Base-by-base conservation (phyloP, 208 protist species). In the Trypanosoma rangeli region DNA sequence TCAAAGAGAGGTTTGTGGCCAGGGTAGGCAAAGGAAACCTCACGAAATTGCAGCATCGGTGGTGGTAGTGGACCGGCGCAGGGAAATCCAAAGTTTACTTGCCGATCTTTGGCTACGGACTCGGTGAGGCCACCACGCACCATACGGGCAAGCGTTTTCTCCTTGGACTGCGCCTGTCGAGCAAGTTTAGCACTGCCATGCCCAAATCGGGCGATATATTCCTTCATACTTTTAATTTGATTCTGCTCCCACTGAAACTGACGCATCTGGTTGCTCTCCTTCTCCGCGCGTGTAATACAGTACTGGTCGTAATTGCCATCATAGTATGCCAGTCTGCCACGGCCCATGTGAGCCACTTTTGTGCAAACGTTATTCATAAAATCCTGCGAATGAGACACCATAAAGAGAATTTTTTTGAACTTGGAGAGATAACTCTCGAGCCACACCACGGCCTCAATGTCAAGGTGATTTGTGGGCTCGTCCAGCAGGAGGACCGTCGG, bases 341-440 rank as follows among this genome's bases (percentile, higher is more conserved):
- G 70, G 57, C 82, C 71, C 78, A 99, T 92, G 62, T 95, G 92
- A 57, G 98, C 94, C 60, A 98, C 98, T 72, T 99, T 96, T 5
- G 96, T 98, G 92, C 97, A 99, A 28, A 99, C 93, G 56, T 85
- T 89, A 87, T 99, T 98, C 76, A 99, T 92, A 76, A 99, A 99
- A 76, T 99, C 97, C 79, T 96, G 93, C 31, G 92, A 97, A 79
- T 99, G 98, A 31, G 96, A 98, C 50, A 98, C 89, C 77, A 99
- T 93, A 31, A 99, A 83, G 20, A 99, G 80, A 60, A 94, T 97
- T 71, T 95, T 87, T 46, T 97, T 92, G 81, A 97, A 98, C 37
- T 86, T 90, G 31, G 81, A 85, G 13, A 99, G 85, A 78, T 98
- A 98, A 65, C 97, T 95, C 73, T 99, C 97, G 13, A 99, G 83